phyloP scores from a whole-genome alignment of 2,329 filamentous ascomycete genomes.

The Chaetomiaceae sp. region DNA sequence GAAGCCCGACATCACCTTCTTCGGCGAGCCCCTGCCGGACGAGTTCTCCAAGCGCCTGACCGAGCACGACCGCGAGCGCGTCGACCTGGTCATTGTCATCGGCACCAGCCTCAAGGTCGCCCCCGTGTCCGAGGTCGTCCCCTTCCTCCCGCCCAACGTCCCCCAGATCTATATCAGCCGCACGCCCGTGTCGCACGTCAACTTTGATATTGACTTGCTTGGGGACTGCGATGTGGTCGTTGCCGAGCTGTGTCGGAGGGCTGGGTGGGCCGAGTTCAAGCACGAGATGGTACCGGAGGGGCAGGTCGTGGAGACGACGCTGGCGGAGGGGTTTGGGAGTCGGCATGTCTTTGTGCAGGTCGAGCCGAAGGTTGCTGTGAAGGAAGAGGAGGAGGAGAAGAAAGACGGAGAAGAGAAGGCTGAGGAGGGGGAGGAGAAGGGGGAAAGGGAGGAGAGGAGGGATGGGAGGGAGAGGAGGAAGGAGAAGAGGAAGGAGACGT shows the following conservation, averaged over 20 bases:
- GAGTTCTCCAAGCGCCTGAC: slow-evolving; percentile 76
- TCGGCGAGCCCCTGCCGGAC: slow-evolving; percentile 83
- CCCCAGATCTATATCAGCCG: slow-evolving; percentile 89
- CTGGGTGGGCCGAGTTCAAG: slow-evolving; percentile 66
- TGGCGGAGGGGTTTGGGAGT: slow-evolving; percentile 43
- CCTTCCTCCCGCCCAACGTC: slow-evolving; percentile 69
- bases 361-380: not conserved
- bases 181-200: slow-evolving; percentile 79
- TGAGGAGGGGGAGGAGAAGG: not conserved
- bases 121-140: slow-evolving; percentile 87
- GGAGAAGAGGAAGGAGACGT: not conserved
- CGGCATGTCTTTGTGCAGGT: slow-evolving; percentile 39
- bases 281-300: slow-evolving; percentile 78
- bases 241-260: slow-evolving; percentile 74
- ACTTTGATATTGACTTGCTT: slow-evolving; percentile 95
- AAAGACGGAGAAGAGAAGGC: not conserved
- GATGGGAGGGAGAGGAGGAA: not conserved
- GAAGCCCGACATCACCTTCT: slow-evolving; percentile 98
- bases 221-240: slow-evolving; percentile 92
- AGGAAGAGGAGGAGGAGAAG: not conserved
- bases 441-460: not conserved
- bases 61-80: slow-evolving; percentile 71
- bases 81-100: slow-evolving; percentile 91
- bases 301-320: slow-evolving; percentile 54
- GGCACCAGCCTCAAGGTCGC: slow-evolving; percentile 94